A percentile compares a stretch with the other conserved stretches of the same genome.
Evolutionary conservation across 1,284 basidiomycete species (phyloP).

Genomic region (Sanghuangporus weigelae): DNA sequence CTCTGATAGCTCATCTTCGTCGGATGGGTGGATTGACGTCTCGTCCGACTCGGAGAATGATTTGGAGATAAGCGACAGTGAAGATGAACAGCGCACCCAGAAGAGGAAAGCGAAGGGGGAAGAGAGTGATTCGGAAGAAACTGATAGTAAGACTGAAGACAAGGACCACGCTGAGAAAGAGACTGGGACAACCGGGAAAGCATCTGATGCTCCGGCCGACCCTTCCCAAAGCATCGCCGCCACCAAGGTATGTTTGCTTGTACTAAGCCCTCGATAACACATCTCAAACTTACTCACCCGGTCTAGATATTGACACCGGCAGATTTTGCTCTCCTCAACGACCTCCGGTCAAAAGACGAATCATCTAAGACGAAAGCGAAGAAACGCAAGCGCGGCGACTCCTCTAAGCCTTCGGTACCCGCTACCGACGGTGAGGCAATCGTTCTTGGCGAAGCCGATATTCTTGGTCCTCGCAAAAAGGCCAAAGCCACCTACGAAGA

Average conservation of each 20-base stretch:
- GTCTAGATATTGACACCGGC: constrained; percentile 92
- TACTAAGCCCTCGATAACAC: constrained; percentile 1
- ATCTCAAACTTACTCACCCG: not conserved
- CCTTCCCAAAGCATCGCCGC: constrained; percentile 52
- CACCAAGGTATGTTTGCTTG: constrained; percentile 53
- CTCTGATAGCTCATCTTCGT: constrained; percentile 55
- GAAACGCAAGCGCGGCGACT: constrained; percentile 79
- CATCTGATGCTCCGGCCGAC: not conserved
- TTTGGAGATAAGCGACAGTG: constrained; percentile 81
- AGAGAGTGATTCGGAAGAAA: constrained; percentile 22
- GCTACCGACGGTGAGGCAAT: constrained; percentile 42
- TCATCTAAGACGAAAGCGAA: constrained; percentile 54
- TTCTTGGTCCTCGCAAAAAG: constrained; percentile 93
- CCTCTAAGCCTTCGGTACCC: constrained; percentile 37
- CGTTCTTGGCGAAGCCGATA: constrained; percentile 88
- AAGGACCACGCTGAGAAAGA: constrained; percentile 29
- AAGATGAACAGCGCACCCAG: constrained; percentile 60
- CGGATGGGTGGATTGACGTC: constrained; percentile 84
- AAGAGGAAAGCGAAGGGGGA: constrained; percentile 30
- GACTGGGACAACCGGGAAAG: not conserved
- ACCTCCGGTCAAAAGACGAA: constrained; percentile 84
- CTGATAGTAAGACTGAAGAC: constrained; percentile 23
- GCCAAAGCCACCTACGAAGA: constrained; percentile 93
- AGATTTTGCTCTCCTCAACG: constrained; percentile 91
- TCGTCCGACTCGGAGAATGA: constrained; percentile 66